A percentile compares a stretch with the other conserved stretches of the same genome.
Conservation (phyloP, 2,329 filamentous ascomycete species). For the Teratosphaeria pseudoeucalypti region DNA sequence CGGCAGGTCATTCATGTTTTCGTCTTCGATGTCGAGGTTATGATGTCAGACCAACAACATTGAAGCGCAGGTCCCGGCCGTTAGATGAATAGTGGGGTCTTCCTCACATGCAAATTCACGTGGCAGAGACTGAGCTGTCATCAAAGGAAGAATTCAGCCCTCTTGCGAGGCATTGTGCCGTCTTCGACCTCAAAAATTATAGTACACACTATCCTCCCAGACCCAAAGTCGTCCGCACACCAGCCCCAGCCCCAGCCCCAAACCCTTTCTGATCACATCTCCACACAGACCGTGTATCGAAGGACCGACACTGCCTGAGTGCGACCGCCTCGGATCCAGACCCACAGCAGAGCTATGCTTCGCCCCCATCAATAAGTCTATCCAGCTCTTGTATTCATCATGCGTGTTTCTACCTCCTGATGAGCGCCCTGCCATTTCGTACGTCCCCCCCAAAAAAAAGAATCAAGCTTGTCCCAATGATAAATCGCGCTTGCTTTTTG, state of each 20-base stretch:
- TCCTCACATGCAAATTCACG: not conserved
- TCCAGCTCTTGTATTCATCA: not conserved
- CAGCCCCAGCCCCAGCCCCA: not conserved
- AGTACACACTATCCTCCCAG: not conserved
- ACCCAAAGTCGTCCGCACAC: not conserved
- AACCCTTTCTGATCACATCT: not conserved
- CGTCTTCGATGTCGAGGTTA: not conserved
- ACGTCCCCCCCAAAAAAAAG: not conserved
- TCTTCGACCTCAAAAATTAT: not conserved
- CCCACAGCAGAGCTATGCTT: not conserved
- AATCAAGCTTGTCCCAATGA: not conserved
- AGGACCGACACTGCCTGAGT: not conserved
- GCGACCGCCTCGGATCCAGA: too few relatives aligned
- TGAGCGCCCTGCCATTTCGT: not conserved
- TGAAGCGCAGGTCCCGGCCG: too few relatives aligned
- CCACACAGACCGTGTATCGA: not conserved
- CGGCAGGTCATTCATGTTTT: not conserved
- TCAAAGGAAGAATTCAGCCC: not conserved
- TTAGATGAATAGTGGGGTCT: not conserved
- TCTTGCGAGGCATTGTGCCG: not conserved
- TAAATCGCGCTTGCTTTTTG: too few relatives aligned
- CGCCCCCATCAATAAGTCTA: not conserved
- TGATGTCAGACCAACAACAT: not conserved
- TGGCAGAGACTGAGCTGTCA: not conserved
- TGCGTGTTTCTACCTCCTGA: not conserved